phyloP scores from a whole-genome alignment of 305 asterid species.

The Withania somnifera region DNA sequence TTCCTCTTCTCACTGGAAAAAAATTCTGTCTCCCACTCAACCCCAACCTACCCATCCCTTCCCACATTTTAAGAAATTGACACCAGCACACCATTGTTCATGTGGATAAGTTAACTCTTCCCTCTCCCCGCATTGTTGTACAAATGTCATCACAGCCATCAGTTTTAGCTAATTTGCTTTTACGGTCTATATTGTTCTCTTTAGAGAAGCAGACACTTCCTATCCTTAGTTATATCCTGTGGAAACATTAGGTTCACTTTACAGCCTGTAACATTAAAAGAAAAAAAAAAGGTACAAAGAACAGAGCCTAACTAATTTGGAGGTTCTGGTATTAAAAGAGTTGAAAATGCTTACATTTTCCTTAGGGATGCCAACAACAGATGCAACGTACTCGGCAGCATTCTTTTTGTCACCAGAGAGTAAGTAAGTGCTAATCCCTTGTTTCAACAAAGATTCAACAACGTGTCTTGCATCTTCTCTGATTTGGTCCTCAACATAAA shows the following conservation, averaged over 20 bases:
- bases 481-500: conserved; percentile 91
- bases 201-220: background rate
- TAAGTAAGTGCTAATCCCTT: conserved; percentile 71
- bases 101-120: no score
- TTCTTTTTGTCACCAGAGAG: conserved; percentile 91
- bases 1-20: no score
- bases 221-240: background rate
- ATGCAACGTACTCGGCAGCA: conserved; percentile 92
- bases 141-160: no score
- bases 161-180: background rate
- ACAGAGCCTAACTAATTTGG: background rate
- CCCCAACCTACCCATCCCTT: no score
- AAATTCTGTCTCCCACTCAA: no score
- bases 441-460: conserved; percentile 58
- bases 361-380: conserved; percentile 89
- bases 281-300: background rate
- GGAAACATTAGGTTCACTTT: background rate
- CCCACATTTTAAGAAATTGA: no score
- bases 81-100: no score
- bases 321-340: background rate
- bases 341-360: conserved; percentile 49
- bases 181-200: background rate
- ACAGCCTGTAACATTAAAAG: background rate
- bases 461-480: conserved; percentile 91
- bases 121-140: no score